A percentile compares a stretch with the other conserved stretches of the same genome.
These are phyloP conservation scores for Sphaerobolus stellatus DNA, from an alignment of 1,284 basidiomycete species.

Conservation along the genomic window DNA sequence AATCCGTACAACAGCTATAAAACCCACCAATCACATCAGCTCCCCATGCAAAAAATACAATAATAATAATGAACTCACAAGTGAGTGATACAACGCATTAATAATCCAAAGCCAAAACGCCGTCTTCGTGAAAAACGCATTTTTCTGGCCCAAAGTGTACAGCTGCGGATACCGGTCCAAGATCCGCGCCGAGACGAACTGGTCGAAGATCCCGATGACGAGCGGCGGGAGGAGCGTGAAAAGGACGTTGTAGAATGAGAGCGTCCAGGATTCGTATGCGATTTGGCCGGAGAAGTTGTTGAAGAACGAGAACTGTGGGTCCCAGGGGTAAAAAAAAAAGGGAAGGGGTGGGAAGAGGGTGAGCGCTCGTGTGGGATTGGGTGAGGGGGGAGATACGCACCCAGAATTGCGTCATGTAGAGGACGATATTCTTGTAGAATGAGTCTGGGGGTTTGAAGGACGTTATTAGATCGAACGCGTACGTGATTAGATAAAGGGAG, in stretches of 20 bases:
- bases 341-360: constrained; percentile 7
- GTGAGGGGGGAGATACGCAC: constrained; percentile 43
- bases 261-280: constrained; percentile 97
- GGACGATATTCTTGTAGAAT: constrained; percentile 95
- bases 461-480: too few relatives aligned
- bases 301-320: constrained; percentile 91
- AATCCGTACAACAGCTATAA: constrained; percentile 81
- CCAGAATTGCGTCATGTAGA: constrained; percentile 99
- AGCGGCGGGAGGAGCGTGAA: constrained; percentile 96
- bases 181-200: constrained; percentile 96
- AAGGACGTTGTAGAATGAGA: constrained; percentile 90
- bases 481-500: not conserved
- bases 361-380: not conserved
- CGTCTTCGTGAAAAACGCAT: constrained; percentile 88
- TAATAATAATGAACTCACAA: constrained; percentile 59
- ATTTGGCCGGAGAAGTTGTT: constrained; percentile 99
- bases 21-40: not conserved
- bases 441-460: constrained; percentile 69
- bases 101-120: constrained; percentile 95
- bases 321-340: too few relatives aligned
- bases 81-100: constrained; percentile 92
- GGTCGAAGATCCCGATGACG: constrained; percentile 96
- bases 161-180: constrained; percentile 97
- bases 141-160: constrained; percentile 89
- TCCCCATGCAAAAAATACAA: not conserved